Base-by-base conservation (phyloP, 148 eudicot species). In the Suaeda aralocaspica region DNA sequence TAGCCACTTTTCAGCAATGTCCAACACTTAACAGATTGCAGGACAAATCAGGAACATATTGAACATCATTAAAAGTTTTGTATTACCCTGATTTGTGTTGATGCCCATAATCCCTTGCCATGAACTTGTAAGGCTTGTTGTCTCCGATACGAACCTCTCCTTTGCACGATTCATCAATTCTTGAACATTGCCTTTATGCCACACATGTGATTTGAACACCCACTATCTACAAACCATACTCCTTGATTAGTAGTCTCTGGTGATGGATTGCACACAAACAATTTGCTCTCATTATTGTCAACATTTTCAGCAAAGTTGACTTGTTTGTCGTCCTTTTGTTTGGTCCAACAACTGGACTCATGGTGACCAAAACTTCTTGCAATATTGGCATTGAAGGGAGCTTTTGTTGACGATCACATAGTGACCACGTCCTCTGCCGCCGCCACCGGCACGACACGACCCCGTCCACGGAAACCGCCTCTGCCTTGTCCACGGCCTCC, bases 211-310 rank as follows among this genome's bases (percentile, higher is more conserved):
- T 76, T 76, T 3, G 62, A 41, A 24, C 79, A 79, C 5, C 74
- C 77, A 51, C 72, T 80, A 10, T 80, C 77, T 13, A 80, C n/a
- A 28, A 57, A 66, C 71, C 76, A 80, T 2, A 80, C 21, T 15
- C 21, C 59, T 26, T 18, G 52, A 26, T 19, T 0, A 16, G 6
- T 14, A 14, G 10, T 24, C 2, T 9, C 15, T 8, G n/a, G 3
- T 14, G n/a, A 16, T 5, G n/a, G 29, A 55, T 16, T 67, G n/a
- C 1, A 56, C 58, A 62, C 41, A 39, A 74, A 64, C 44, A 74
- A 12, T 18, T 33, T 39, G 44, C 45, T 30, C 50, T 71, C 68
- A 4, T 64, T 44, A 31, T 71, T 39, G 44, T 39, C 69, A 5
- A 51, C 66, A 42, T 55, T 52, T 41, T 55, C 67, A 0, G 44